Evolutionary conservation across 441 rosid genomes (phyloP), one percentile per base, ranked within the genome.

Genomic region (Gossypium davidsonii): DNA sequence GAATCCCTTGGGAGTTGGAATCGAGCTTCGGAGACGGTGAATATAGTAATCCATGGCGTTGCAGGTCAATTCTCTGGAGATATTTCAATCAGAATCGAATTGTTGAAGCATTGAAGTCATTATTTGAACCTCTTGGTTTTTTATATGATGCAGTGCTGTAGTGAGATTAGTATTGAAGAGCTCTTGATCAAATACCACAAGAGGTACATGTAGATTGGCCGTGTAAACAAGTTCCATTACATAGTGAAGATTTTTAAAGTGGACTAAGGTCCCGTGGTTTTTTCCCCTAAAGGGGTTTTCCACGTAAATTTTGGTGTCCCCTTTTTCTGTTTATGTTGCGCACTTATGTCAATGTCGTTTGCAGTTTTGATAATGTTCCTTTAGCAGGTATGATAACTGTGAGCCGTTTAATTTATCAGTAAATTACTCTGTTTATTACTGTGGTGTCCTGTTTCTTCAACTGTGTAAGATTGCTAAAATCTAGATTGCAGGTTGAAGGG

Each of bases 241-340:
- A 64, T 64, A 73, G 71, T 73, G 64, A 37, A 73, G 25, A 17
- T 37, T 73, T 63, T 64, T 12, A 31, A 31, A 4, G 42, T 39
- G 76, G 76, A 21, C 76, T 53, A 0, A 11, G 63, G 64, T 34
- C 76, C 76, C 76, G 76, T 73, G 76, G 76, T 63, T 73, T 64
- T 73, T 53, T 15, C 71, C 67, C 26, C 0, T 1, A 6, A 4
- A 57, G 70, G 64, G 71, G 76, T 37, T 73, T 73, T 64, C 76
- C 76, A 73, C 71, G 67, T 74, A 71, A 73, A 56, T n/a, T 17
- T 4, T 53, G 14, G 76, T 3, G 67, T 15, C 44, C 34, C 34
- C 34, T 31, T 31, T 31, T 4, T 1, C 1, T 6, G n/a, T 21
- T n/a, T n/a, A 18, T 23, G 4, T 31, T 4, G 15, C 21, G 9